Base-by-base conservation (phyloP, 768 basidiomycete species). In the Rhodotorula sphaerocarpa region DNA sequence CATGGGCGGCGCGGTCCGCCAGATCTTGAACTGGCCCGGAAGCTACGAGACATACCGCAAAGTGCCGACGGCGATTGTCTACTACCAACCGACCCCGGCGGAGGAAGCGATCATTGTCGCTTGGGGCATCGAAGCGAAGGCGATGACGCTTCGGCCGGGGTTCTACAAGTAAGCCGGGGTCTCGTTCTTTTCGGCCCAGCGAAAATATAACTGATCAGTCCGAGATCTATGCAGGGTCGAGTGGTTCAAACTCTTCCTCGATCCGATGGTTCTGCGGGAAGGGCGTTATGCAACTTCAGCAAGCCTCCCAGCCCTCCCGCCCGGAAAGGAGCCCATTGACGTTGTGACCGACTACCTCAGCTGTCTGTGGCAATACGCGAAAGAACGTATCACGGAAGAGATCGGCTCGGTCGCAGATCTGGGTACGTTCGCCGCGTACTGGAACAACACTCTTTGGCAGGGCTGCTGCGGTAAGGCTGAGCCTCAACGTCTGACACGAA, bases 51-150 rank as follows among this genome's bases (percentile, higher is more conserved):
- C 86, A 1, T 62, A 43, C 28, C 54, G 61, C 30, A 62, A 62
- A 15, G 82, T 85, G 45, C 86, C 89, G 1, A 90, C 90, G 1
- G 90, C 88, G 74, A 78, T 92, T 39, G 75, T 90, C 21, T 92
- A 90, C 67, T 57, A 54, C 39, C 61, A 63, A 31, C n/a, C 47
- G 16, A 45, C 47, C 2, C 43, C 62, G 3, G 84, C 88, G 67
- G 83, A 84, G 47, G 75, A 78, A 33, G 88, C 87, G 0, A 80
- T 80, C 63, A 83, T 90, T 2, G 70, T 87, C 25, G 85, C 87
- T 7, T 90, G 89, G 88, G 88, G 89, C 3, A 76, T 90, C 55
- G 86, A 90, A 76, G 89, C 89, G 3, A 89, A 89, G 77, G 86
- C 85, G 68, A 80, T 86, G 5, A 80, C 81, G 27, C 80, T 82